phyloP scores from a whole-genome alignment of 768 basidiomycete genomes.

The Amyloporia xantha region DNA sequence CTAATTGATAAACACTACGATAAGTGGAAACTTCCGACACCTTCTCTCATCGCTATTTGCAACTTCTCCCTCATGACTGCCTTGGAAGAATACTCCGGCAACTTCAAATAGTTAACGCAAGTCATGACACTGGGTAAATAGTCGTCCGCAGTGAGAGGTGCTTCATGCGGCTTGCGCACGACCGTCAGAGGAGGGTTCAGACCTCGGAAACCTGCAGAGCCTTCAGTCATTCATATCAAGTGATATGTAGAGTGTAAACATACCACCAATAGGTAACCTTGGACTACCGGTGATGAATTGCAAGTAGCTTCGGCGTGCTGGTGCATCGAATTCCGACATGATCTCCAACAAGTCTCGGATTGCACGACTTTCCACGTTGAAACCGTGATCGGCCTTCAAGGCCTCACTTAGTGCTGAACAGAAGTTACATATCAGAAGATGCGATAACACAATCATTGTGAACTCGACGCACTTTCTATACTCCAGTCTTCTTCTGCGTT shows the following conservation, averaged over 20 bases:
- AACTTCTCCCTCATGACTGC: conserved; percentile 80
- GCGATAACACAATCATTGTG: neutral
- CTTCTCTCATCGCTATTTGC: conserved; percentile 82
- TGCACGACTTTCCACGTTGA: conserved; percentile 89
- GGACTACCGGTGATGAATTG: conserved; percentile 98
- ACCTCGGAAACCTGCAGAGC: conserved; percentile 93
- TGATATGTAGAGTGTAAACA: no score
- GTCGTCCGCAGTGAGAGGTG: conserved; percentile 85
- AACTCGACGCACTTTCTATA: conserved; percentile 61
- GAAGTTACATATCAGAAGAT: neutral
- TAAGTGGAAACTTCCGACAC: conserved; percentile 95
- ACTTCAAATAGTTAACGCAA: conserved; percentile 93
- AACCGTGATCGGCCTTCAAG: conserved; percentile 96
- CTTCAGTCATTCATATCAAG: no score
- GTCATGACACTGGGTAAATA: conserved; percentile 99
- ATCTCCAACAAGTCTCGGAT: conserved; percentile 84
- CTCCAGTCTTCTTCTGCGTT: conserved; percentile 99
- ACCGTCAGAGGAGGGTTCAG: conserved; percentile 93
- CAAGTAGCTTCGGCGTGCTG: conserved; percentile 77
- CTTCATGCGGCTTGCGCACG: conserved; percentile 93
- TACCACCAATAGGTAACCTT: conserved; percentile 92
- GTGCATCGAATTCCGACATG: conserved; percentile 72
- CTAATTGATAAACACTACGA: conserved; percentile 46
- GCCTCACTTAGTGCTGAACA: conserved; percentile 75
- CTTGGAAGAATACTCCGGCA: conserved; percentile 92